These are phyloP conservation scores for Anacardium occidentale DNA, from an alignment of 345 rosid species.

Conservation along the genomic window DNA sequence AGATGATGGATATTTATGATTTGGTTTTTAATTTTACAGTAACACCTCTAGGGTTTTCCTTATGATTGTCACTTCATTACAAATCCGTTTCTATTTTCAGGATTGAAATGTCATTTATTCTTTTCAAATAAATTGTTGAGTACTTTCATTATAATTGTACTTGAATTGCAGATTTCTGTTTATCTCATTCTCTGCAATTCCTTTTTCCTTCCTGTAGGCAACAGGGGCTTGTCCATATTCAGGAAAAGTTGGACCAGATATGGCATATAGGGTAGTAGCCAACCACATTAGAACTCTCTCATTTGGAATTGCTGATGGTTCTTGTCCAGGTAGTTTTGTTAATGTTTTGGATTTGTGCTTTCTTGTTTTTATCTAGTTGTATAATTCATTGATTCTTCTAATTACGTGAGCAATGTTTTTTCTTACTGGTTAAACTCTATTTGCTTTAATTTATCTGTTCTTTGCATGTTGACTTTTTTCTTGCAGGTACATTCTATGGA, in stretches of 20 bases:
- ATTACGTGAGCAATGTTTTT: background rate
- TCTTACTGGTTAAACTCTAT: background rate
- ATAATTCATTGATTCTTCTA: slow-evolving; percentile 2
- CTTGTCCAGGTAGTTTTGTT: slow-evolving; percentile 75
- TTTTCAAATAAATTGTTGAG: background rate
- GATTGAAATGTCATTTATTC: background rate
- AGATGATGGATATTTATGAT: background rate
- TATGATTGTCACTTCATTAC: background rate
- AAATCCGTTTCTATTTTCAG: background rate
- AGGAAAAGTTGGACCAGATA: slow-evolving; percentile 89
- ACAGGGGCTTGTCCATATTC: slow-evolving; percentile 86
- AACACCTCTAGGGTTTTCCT: background rate
- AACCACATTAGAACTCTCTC: slow-evolving; percentile 94
- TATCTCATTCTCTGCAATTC: background rate
- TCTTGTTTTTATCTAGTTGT: background rate
- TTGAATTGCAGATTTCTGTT: too few relatives aligned
- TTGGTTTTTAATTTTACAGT: background rate
- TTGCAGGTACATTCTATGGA: too few relatives aligned
- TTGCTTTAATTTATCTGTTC: background rate
- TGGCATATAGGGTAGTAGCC: slow-evolving; percentile 98
- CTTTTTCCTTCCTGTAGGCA: slow-evolving; percentile 37
- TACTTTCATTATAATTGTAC: background rate
- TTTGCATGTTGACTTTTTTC: background rate
- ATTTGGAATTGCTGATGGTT: slow-evolving; percentile 97
- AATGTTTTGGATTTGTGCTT: background rate